Evolutionary conservation across 2,329 filamentous ascomycete species (phyloP).

Genomic region (Bertia moriformis): DNA sequence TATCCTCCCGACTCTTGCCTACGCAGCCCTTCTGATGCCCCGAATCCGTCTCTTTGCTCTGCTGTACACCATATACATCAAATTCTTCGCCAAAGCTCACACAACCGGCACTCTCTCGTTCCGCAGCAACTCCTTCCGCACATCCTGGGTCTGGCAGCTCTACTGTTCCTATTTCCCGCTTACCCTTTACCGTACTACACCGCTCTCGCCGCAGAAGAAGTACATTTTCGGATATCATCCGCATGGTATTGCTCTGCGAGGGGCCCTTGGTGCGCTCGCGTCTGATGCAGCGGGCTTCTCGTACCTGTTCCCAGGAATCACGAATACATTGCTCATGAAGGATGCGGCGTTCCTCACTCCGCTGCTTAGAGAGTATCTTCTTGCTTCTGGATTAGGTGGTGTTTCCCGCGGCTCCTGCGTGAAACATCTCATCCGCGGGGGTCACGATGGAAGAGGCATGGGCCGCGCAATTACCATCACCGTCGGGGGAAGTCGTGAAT

Average conservation of each 20-base stretch:
- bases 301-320: constrained; percentile 83
- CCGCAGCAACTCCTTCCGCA: constrained; percentile 62
- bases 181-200: constrained; percentile 68
- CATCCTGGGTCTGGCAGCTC: constrained; percentile 65
- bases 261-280: constrained; percentile 77
- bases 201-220: constrained; percentile 67
- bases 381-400: constrained; percentile 72
- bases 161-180: constrained; percentile 91
- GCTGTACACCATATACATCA: background rate
- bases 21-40: background rate
- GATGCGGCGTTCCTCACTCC: constrained; percentile 91
- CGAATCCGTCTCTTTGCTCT: background rate
- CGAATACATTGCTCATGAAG: constrained; percentile 83
- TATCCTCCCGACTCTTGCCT: background rate
- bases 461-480: constrained; percentile 97
- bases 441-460: constrained; percentile 66
- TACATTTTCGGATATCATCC: constrained; percentile 97
- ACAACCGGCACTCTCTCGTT: constrained; percentile 49
- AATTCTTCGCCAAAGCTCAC: background rate
- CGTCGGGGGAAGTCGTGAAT: constrained; percentile 81
- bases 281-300: constrained; percentile 82
- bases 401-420: constrained; percentile 87
- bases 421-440: constrained; percentile 70
- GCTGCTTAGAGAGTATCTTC: constrained; percentile 81
- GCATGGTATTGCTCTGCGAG: constrained; percentile 91